Evolutionary conservation across 2,329 filamentous ascomycete genomes (phyloP).

Genomic region (Neofusicoccum umdonicola): DNA sequence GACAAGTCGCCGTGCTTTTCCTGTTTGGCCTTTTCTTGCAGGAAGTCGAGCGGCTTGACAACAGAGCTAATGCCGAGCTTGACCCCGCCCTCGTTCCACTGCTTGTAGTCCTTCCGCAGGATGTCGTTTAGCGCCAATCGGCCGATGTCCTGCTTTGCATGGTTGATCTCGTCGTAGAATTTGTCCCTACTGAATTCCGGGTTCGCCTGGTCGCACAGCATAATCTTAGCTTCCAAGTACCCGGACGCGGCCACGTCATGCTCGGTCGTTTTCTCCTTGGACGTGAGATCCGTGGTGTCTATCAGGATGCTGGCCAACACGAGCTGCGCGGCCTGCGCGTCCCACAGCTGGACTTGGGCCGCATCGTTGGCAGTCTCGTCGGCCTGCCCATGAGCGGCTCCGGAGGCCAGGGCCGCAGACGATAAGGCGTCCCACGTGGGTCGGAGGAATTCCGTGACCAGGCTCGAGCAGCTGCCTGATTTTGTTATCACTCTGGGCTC

Average conservation of each 20-base stretch:
- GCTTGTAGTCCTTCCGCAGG: conserved; percentile 80
- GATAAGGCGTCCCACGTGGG: conserved; percentile 56
- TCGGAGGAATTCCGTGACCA: conserved; percentile 62
- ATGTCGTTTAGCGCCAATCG: conserved; percentile 63
- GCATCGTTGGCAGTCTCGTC: conserved; percentile 36
- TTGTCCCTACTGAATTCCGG: conserved; percentile 50
- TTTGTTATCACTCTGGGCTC: conserved; percentile 62
- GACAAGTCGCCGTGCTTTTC: conserved; percentile 31
- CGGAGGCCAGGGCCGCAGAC: conserved; percentile 39
- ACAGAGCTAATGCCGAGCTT: conserved; percentile 67
- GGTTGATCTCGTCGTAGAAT: conserved; percentile 61
- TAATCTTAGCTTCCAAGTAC: conserved; percentile 58
- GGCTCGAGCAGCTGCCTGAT: conserved; percentile 70
- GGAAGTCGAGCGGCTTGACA: conserved; percentile 61
- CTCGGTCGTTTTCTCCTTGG: conserved; percentile 60
- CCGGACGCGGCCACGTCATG: conserved; percentile 59
- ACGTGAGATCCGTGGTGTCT: conserved; percentile 66
- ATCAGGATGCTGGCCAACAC: conserved; percentile 70
- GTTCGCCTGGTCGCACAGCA: conserved; percentile 26
- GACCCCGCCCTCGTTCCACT: conserved; percentile 59
- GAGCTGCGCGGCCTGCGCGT: conserved; percentile 63
- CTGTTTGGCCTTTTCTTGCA: conserved; percentile 55
- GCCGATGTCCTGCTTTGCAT: conserved; percentile 67
- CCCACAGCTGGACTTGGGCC: conserved; percentile 40
- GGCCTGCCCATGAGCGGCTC: conserved; percentile 40